These are phyloP conservation scores for Cytospora chrysosperma DNA, from an alignment of 2,329 filamentous ascomycete species.

Conservation along the genomic window DNA sequence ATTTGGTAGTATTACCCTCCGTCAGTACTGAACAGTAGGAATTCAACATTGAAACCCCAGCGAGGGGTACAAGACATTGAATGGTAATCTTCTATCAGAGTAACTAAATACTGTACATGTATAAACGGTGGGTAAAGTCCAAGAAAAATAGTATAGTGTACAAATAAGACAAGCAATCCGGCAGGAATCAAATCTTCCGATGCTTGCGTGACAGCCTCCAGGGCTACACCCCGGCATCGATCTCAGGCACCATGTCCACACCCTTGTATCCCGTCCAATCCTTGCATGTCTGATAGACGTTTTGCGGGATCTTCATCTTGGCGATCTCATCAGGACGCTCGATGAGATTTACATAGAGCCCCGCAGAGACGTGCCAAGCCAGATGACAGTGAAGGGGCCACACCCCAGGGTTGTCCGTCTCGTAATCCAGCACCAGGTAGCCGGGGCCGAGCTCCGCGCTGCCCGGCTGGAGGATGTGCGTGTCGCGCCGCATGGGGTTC, in stretches of 20 bases:
- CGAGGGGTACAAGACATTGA: no score
- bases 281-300: background rate
- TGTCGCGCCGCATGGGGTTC: slow-evolving; percentile 11
- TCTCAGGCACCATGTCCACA: background rate
- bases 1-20: no score
- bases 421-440: slow-evolving; percentile 5
- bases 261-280: background rate
- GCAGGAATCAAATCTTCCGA: no score
- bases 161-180: no score
- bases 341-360: slow-evolving; percentile 3
- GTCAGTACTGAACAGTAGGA: no score
- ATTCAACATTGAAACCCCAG: no score
- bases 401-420: slow-evolving; percentile 16
- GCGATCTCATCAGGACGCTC: background rate
- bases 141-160: no score
- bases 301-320: background rate
- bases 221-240: background rate
- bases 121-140: no score
- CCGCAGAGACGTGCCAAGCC: slow-evolving; percentile 12
- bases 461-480: slow-evolving; percentile 5
- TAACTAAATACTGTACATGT: no score
- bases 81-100: no score
- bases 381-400: slow-evolving; percentile 16
- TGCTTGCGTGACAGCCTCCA: no score
- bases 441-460: background rate